Evolutionary conservation across 108 stramenopile species (phyloP).

Genomic region (Aureococcus anophagefferens): DNA sequence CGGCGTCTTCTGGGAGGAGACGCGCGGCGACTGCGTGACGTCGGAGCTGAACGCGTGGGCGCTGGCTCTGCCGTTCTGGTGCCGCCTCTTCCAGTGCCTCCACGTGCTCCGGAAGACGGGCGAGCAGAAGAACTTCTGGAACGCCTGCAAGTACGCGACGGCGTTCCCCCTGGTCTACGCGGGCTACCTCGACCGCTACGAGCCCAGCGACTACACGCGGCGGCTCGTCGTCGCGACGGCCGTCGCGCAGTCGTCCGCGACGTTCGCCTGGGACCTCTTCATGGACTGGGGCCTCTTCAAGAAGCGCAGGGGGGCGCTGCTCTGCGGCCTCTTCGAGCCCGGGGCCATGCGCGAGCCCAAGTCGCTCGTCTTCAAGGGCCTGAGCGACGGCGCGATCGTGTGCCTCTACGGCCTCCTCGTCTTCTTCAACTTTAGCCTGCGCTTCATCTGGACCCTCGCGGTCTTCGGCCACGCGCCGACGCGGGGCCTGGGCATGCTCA

Average conservation of each 20-base stretch:
- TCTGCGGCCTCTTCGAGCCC: neutral
- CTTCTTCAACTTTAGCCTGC: neutral
- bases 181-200: neutral
- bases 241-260: neutral
- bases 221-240: neutral
- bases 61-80: neutral
- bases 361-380: neutral
- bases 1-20: neutral
- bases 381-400: neutral
- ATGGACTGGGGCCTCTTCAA: constrained; percentile 1
- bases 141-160: neutral
- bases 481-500: neutral
- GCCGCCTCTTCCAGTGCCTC: neutral
- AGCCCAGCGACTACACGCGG: neutral
- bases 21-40: neutral
- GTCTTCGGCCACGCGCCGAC: neutral
- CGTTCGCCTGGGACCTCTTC: neutral
- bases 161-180: neutral
- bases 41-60: neutral
- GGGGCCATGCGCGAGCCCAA: neutral
- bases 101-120: neutral
- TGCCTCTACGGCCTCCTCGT: neutral
- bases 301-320: neutral
- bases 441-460: neutral
- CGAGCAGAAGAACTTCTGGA: neutral